phyloP scores from a whole-genome alignment of 805 yeast genomes.

The Zygosaccharomyces gambellarensis region DNA sequence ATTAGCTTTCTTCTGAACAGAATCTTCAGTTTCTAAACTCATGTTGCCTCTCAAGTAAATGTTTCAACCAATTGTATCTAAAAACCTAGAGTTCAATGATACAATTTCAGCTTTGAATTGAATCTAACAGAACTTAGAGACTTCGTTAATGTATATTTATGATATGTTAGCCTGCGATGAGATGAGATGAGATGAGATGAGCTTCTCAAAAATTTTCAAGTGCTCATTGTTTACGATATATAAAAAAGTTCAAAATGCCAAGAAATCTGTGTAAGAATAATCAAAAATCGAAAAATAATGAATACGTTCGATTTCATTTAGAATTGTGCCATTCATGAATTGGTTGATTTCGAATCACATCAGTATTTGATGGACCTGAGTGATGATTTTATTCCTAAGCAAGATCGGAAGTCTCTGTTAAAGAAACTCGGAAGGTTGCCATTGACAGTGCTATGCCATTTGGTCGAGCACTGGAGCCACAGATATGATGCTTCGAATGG shows the following conservation, averaged over 20 bases:
- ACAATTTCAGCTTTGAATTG: not conserved
- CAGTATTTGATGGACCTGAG: slow-evolving; percentile 10
- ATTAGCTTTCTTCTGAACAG: not conserved
- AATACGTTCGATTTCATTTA: not conserved
- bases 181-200: slow-evolving; percentile 25
- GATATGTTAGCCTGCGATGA: slow-evolving; percentile 11
- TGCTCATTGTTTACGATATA: not conserved
- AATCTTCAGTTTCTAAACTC: not conserved
- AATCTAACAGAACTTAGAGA: not conserved
- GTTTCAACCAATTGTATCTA: not conserved
- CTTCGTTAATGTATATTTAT: not conserved
- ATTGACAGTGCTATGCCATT: slow-evolving; percentile 15
- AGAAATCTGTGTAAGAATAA: not conserved
- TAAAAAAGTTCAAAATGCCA: not conserved
- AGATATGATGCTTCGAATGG: slow-evolving; percentile 14
- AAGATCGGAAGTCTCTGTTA: slow-evolving; percentile 13
- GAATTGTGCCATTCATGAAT: too few species aligned
- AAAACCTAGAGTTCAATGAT: not conserved
- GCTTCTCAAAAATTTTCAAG: slow-evolving; percentile 14
- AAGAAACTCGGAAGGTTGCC: slow-evolving; percentile 23
- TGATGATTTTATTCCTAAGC: slow-evolving; percentile 19
- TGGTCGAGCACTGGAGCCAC: slow-evolving; percentile 23
- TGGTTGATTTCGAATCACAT: too few species aligned
- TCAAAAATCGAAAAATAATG: not conserved
- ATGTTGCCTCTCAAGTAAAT: not conserved